Conservation (phyloP, 1,139 yeast species). For the Casaregolazyma lundiana region DNA sequence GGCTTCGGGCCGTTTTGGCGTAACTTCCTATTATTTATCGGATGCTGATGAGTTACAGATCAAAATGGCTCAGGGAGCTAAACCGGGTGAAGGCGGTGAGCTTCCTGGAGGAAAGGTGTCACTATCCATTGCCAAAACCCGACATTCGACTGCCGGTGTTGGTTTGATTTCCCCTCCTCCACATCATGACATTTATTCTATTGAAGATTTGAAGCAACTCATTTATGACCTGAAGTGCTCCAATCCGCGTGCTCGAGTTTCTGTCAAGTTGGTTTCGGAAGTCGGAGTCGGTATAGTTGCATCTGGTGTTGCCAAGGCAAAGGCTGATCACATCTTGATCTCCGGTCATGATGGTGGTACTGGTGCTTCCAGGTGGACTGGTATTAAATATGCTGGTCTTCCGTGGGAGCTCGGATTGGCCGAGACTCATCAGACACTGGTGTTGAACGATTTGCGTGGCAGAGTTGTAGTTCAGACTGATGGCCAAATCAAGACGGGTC, state of each 20-base stretch:
- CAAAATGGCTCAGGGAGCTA: slow-evolving; percentile 99
- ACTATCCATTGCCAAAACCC: slow-evolving; percentile 81
- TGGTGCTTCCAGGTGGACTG: slow-evolving; percentile 98
- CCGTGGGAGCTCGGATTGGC: slow-evolving; percentile 99
- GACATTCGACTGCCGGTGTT: slow-evolving; percentile 96
- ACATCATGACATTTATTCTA: slow-evolving; percentile 96
- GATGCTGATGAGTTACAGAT: slow-evolving; percentile 98
- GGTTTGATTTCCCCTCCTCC: slow-evolving; percentile 98
- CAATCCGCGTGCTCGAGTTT: slow-evolving; percentile 94
- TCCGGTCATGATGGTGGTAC: slow-evolving; percentile 99
- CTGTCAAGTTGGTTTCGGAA: slow-evolving; percentile 93
- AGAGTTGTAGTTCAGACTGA: slow-evolving; percentile 94
- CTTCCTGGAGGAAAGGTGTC: slow-evolving; percentile 94
- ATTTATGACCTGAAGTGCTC: slow-evolving; percentile 95
- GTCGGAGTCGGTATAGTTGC: slow-evolving; percentile 99
- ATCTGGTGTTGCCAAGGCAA: slow-evolving; percentile 98
- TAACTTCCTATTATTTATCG: slow-evolving; percentile 86
- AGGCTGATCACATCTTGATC: slow-evolving; percentile 91
- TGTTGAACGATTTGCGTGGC: slow-evolving; percentile 91
- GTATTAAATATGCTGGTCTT: slow-evolving; percentile 93
- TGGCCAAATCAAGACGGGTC: slow-evolving; percentile 94
- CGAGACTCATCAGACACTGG: slow-evolving; percentile 96
- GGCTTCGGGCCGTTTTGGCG: slow-evolving; percentile 98
- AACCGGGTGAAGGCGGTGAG: slow-evolving; percentile 99
- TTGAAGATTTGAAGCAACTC: slow-evolving; percentile 95